Evolutionary conservation across 2,329 filamentous ascomycete species (phyloP).

Genomic region (Aspergillus sp.): DNA sequence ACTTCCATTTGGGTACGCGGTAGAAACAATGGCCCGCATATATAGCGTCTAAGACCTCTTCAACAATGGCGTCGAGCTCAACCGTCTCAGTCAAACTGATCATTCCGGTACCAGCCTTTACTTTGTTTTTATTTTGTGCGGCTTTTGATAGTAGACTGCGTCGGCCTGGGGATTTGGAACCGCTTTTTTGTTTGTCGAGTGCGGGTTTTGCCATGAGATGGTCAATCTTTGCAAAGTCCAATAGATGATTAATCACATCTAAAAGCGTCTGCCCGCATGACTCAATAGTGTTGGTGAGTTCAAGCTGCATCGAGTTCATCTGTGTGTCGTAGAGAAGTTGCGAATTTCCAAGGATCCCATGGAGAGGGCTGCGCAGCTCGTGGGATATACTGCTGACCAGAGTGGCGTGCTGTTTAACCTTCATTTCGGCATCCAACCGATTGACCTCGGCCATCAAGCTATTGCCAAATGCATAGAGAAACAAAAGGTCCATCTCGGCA

Average conservation of each 20-base stretch:
- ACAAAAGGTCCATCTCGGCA: constrained; percentile 22
- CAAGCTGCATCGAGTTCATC: constrained; percentile 22
- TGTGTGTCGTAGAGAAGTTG: constrained; percentile 28
- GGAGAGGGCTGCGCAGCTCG: constrained; percentile 32
- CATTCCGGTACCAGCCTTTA: too few species aligned
- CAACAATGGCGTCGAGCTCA: constrained; percentile 9
- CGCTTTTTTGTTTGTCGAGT: constrained; percentile 21
- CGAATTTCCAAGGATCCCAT: constrained; percentile 30
- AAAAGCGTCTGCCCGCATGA: constrained; percentile 39
- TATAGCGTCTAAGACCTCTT: constrained; percentile 14
- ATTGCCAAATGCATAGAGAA: constrained; percentile 26
- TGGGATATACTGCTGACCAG: constrained; percentile 31
- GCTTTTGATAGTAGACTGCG: constrained; percentile 28
- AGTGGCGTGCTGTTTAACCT: constrained; percentile 27
- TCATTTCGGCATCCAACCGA: constrained; percentile 23
- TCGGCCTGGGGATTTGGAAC: constrained; percentile 24
- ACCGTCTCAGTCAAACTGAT: constrained; percentile 22
- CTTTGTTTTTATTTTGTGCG: too few species aligned
- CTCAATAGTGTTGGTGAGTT: constrained; percentile 31
- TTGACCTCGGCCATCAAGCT: constrained; percentile 30
- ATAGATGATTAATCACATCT: constrained; percentile 37
- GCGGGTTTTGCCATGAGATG: constrained; percentile 30
- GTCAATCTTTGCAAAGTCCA: constrained; percentile 44
- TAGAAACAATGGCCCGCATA: constrained; percentile 13
- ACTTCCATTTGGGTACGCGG: neutral